Base-by-base conservation (phyloP, 441 rosid species). In the Pelargonium cotyledonis region DNA sequence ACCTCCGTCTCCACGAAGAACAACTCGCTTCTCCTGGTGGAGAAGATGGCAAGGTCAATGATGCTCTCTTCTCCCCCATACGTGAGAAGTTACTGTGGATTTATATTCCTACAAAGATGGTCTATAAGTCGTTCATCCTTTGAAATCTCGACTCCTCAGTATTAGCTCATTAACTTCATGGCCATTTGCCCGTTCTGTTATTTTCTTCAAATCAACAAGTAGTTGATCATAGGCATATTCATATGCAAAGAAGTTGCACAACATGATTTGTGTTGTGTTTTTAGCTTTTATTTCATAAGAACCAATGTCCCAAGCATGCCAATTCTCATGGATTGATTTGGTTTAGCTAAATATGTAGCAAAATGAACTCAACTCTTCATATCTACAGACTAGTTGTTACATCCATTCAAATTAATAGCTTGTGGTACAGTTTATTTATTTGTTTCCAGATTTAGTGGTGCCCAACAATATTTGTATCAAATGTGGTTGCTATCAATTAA, bases 1-100 rank as follows among this genome's bases (percentile, higher is more conserved):
- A 53, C 99, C 97, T 67, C 99, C 96, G 66, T 80, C 97, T 8
- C 67, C 84, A 35, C 58, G 76, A 67, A 74, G 70, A 68, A 29
- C 68, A 38, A 61, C 78, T 47, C 57, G 80, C 35, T 83, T 76
- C 68, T 72, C 82, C 26, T 78, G 80, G 81, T 81, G 83, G 81
- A 86, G 73, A 65, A 73, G 82, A 76, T 83, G 75, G 84, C 76
- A 1, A 51, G 72, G 81, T 66, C 65, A 61, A 51, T 80, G 78
- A 83, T 73, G 29, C 11, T 14, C 1, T 18, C 15, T 15, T 4
- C 15, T 18, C 21, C 23, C 61, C 61, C 61, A 55, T 47, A 10
- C 12, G 15, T 35, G 38, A 35, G 38, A 35, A 35, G 6, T 35
- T 35, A 35, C 6, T 35, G 38, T 4, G 35, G 35, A 29, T 29